Conservation (phyloP, 768 basidiomycete genomes). For the Phaffia australis region DNA sequence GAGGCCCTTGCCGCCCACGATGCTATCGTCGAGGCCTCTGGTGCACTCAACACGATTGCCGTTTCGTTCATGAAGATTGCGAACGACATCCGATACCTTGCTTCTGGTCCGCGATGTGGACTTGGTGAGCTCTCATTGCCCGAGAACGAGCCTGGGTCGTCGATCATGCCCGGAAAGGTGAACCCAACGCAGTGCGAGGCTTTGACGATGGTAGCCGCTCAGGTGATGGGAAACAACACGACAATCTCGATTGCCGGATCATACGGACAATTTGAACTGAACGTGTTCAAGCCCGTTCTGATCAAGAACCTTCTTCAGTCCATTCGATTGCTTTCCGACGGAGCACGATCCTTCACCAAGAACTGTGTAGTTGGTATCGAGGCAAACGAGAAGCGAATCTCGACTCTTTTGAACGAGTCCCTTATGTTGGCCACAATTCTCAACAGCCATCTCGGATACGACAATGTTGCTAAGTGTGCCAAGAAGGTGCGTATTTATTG, state of each 20-base stretch:
- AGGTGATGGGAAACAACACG: constrained; percentile 97
- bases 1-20: constrained; percentile 98
- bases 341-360: constrained; percentile 88
- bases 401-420: constrained; percentile 78
- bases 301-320: constrained; percentile 96
- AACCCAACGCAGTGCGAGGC: constrained; percentile 99
- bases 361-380: constrained; percentile 93
- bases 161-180: constrained; percentile 99
- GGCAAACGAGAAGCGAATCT: constrained; percentile 91
- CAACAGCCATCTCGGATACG: constrained; percentile 91
- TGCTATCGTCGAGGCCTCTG: constrained; percentile 92
- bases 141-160: constrained; percentile 97
- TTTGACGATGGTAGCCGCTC: constrained; percentile 94
- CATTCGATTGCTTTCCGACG: constrained; percentile 85
- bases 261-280: constrained; percentile 95
- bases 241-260: constrained; percentile 83
- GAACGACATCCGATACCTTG: constrained; percentile 96
- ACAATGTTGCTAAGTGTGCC: constrained; percentile 95
- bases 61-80: constrained; percentile 98
- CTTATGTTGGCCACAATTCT: constrained; percentile 97
- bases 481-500: constrained; percentile 51
- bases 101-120: constrained; percentile 93
- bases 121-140: constrained; percentile 87
- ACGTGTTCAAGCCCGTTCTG: constrained; percentile 98
- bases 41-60: constrained; percentile 91